A percentile compares a stretch with the other conserved stretches of the same genome.
phyloP scores from a whole-genome alignment of 768 basidiomycete species.

The Russula virescens region DNA sequence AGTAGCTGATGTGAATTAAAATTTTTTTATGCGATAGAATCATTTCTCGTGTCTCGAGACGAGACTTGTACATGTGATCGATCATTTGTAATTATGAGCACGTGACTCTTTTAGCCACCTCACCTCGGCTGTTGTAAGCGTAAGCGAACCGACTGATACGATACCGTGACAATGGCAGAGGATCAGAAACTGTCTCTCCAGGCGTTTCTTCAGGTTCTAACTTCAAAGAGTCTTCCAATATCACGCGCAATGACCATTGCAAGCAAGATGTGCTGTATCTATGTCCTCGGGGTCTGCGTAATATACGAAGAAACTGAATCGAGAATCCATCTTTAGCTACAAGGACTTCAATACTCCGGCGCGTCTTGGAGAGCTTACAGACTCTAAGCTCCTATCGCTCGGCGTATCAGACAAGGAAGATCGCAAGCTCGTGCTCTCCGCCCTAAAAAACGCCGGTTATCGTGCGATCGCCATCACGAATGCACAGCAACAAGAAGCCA shows the following conservation, averaged over 20 bases:
- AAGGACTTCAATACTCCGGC: constrained; percentile 60
- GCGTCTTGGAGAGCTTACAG: constrained; percentile 51
- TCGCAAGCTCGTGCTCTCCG: constrained; percentile 51
- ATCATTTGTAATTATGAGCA: not conserved
- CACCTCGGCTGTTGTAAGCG: too few relatives aligned
- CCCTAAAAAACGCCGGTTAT: constrained; percentile 63
- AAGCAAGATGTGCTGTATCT: constrained; percentile 29
- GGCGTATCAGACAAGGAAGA: constrained; percentile 63
- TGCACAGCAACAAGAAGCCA: constrained; percentile 23
- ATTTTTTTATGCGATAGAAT: not conserved
- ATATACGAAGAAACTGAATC: not conserved
- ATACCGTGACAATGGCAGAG: constrained; percentile 16
- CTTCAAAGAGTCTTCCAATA: constrained; percentile 28
- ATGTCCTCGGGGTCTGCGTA: not conserved
- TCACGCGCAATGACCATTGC: constrained; percentile 32
- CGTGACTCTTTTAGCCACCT: not conserved
- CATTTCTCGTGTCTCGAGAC: constrained; percentile 16
- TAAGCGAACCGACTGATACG: too few relatives aligned
- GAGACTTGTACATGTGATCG: not conserved
- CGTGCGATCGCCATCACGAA: constrained; percentile 26
- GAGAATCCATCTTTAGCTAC: constrained; percentile 43
- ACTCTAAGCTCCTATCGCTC: constrained; percentile 49
- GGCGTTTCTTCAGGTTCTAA: constrained; percentile 33
- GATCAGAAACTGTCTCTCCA: constrained; percentile 28
- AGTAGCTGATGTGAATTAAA: constrained; percentile 6